Base-by-base conservation (phyloP, 257 asterid genomes). In the Leonotis leonurus region DNA sequence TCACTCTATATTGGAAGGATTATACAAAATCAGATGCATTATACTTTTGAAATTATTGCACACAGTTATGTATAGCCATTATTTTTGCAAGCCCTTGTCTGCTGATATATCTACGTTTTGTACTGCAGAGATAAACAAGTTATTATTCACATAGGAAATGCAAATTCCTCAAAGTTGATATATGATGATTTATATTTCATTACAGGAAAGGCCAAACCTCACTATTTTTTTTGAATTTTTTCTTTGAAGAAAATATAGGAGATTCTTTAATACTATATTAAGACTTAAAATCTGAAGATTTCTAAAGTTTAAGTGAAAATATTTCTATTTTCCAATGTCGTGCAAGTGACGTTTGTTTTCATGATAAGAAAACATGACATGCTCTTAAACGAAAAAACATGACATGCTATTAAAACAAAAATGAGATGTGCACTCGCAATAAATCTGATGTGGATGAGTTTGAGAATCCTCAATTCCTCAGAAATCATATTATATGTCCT, bases 1-100 rank as follows among this genome's bases (percentile, higher is more conserved):
- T 13, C 40, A 41, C 32, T 70, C 70, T 24, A 56, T 62, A 55
- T 20, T 6, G 35, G 27, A 25, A 30, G 40, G 40, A n/a, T 49
- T 56, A 66, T 51, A 67, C 68, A 70, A 64, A 62, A 73, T 53
- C 68, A 45, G 49, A 70, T 72, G 75, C 70, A 69, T 56, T 75
- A 73, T 60, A 76, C 54, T 60, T 56, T 10, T 13, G n/a, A 44
- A 56, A 49, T 41, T 46, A 8, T 35, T 33, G 12, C 56, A 55
- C 27, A 51, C 63, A 48, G 43, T 49, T 27, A 60, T 65, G 74
- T 67, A 70, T 67, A 77, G 70, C 43, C 76, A 46, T 43, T 56
- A 73, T 56, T 62, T 4, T 56, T 26, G 58, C 33, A 12, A 16
- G 53, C 49, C 4, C 39, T 32, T 33, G 30, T 24, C 36, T 59